phyloP scores from a whole-genome alignment of 352 stramenopile species.

The Phytopythium boreale region DNA sequence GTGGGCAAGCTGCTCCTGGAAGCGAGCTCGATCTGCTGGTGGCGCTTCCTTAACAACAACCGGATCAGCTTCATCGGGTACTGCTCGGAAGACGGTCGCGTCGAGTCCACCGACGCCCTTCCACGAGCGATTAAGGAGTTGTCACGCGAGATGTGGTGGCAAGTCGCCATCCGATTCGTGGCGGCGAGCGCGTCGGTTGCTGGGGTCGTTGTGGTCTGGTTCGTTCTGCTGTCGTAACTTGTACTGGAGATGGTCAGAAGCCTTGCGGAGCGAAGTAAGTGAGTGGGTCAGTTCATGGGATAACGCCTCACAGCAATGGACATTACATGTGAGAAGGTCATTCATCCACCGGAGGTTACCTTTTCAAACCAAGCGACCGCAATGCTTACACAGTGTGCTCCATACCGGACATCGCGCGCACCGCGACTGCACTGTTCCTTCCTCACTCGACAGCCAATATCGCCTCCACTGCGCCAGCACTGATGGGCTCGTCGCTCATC shows the following conservation, averaged over 20 bases:
- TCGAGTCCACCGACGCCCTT: constrained; percentile 33
- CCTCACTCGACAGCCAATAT: neutral
- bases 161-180: constrained; percentile 28
- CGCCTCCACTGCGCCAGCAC: neutral
- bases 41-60: constrained; percentile 50
- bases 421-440: neutral
- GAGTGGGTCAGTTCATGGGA: neutral
- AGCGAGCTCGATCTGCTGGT: constrained; percentile 40
- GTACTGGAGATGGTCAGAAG: neutral
- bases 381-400: neutral
- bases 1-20: constrained; percentile 44
- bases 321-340: neutral
- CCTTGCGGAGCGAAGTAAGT: neutral
- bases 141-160: constrained; percentile 40
- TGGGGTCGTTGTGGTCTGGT: constrained; percentile 1
- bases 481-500: neutral
- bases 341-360: neutral
- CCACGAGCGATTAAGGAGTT: constrained; percentile 30
- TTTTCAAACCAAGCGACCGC: neutral
- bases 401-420: neutral
- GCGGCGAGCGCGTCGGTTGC: neutral
- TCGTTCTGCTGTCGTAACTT: constrained; percentile 3
- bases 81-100: constrained; percentile 43
- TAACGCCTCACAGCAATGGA: neutral
- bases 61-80: constrained; percentile 56